These are phyloP conservation scores for Pyrenopolyporus hunteri DNA, from an alignment of 495 filamentous ascomycete species.

Conservation along the genomic window DNA sequence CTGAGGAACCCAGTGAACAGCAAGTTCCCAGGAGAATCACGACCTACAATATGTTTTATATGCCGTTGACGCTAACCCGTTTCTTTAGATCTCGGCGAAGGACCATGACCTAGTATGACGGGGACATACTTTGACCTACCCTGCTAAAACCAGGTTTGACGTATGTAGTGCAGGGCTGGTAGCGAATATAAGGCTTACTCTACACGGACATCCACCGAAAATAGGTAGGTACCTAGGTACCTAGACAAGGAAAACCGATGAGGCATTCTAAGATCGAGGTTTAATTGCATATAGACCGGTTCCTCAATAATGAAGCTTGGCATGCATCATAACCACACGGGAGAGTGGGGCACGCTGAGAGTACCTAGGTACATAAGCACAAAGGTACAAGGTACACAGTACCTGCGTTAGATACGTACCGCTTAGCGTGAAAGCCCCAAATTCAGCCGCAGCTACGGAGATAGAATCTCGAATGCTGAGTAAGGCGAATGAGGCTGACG, in stretches of 20 bases:
- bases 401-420: too few species aligned
- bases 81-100: constrained; percentile 4
- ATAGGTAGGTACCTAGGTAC: too few species aligned
- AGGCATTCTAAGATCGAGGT: too few species aligned
- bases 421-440: constrained; percentile 1
- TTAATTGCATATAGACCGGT: not conserved
- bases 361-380: not conserved
- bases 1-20: too few species aligned
- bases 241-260: too few species aligned
- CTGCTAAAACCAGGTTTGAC: constrained; percentile 1
- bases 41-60: too few species aligned
- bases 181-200: too few species aligned
- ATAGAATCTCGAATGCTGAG: not conserved
- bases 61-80: constrained; percentile 12
- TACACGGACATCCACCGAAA: too few species aligned
- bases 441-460: constrained; percentile 29
- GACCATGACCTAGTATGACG: constrained; percentile 22
- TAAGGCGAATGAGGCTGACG: not conserved
- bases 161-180: not conserved
- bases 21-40: too few species aligned
- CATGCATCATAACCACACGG: constrained; percentile 31
- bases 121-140: not conserved
- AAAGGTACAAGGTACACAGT: too few species aligned
- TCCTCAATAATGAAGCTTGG: constrained; percentile 15
- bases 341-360: constrained; percentile 14